Evolutionary conservation across 495 filamentous ascomycete genomes (phyloP).

Genomic region (Hypoxylon fragiforme): DNA sequence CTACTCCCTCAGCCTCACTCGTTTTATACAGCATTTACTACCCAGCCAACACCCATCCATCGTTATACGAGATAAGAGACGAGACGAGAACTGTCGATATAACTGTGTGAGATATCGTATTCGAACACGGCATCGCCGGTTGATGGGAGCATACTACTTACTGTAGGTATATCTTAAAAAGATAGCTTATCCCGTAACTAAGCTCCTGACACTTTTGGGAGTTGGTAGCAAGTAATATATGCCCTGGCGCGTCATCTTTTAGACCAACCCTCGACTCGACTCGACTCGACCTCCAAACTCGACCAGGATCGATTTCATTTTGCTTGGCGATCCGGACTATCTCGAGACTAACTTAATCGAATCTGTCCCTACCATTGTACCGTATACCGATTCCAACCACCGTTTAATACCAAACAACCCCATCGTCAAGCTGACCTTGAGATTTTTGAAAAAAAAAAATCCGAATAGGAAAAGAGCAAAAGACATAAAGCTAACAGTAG

Average conservation of each 20-base stretch:
- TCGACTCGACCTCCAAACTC: slow-evolving; percentile 15
- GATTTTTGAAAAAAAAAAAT: too few relatives aligned
- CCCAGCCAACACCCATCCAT: slow-evolving; percentile 11
- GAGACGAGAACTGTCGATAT: slow-evolving; percentile 7
- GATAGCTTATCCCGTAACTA: slow-evolving; percentile 14
- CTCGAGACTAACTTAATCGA: slow-evolving; percentile 16
- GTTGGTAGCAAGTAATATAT: slow-evolving; percentile 9
- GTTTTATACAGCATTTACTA: slow-evolving; percentile 13
- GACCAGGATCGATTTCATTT: slow-evolving; percentile 13
- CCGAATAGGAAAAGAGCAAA: too few relatives aligned
- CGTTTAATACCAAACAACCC: too few relatives aligned
- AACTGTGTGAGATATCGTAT: slow-evolving; percentile 23
- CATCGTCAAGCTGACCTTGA: too few relatives aligned
- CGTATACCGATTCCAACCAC: slow-evolving; percentile 17
- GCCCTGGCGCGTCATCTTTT: slow-evolving; percentile 23
- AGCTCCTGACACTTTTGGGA: slow-evolving; percentile 20
- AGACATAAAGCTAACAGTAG: too few relatives aligned
- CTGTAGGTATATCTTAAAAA: neutral
- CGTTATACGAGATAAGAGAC: slow-evolving; percentile 9
- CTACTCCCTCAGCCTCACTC: slow-evolving; percentile 21
- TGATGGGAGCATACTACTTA: slow-evolving; percentile 1
- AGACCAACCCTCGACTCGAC: slow-evolving; percentile 25
- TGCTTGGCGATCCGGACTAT: slow-evolving; percentile 29
- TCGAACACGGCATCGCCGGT: slow-evolving; percentile 9
- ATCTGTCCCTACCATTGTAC: slow-evolving; percentile 9